Conservation (phyloP, 495 filamentous ascomycete species). For the Penicillium simplicissimum region DNA sequence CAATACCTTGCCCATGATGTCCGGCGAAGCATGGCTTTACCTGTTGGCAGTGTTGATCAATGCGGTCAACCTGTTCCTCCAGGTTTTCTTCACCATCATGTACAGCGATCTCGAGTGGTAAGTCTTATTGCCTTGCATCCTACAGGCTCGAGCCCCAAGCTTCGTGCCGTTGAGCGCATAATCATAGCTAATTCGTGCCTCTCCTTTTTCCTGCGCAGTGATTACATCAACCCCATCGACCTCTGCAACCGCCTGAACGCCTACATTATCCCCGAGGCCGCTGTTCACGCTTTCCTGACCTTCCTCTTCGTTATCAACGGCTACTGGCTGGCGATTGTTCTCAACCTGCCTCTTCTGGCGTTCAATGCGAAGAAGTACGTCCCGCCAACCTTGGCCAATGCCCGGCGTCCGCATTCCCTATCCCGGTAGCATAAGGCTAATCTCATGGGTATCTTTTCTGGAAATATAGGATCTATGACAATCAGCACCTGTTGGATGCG, state of each 20-base stretch:
- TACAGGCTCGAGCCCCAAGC: neutral
- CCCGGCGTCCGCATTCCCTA: conserved; percentile 1
- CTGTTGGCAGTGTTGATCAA: conserved; percentile 98
- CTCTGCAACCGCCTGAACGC: conserved; percentile 99
- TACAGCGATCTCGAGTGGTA: conserved; percentile 98
- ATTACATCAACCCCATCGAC: conserved; percentile 99
- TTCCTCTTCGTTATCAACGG: conserved; percentile 96
- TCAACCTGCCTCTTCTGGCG: conserved; percentile 89
- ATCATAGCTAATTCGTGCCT: conserved; percentile 22
- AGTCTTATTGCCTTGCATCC: conserved; percentile 29
- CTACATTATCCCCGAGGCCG: conserved; percentile 98
- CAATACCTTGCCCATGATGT: conserved; percentile 67
- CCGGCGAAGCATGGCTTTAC: conserved; percentile 99
- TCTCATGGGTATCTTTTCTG: neutral
- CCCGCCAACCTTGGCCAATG: neutral
- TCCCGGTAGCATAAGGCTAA: conserved; percentile 13
- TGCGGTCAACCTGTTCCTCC: conserved; percentile 99
- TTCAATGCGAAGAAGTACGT: conserved; percentile 98
- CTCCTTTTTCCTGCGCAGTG: conserved; percentile 54
- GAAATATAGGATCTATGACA: conserved; percentile 79
- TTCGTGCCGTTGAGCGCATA: neutral
- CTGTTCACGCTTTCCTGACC: conserved; percentile 93
- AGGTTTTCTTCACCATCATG: conserved; percentile 99
- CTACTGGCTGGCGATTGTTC: conserved; percentile 91
- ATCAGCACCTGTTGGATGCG: conserved; percentile 93